phyloP scores from a whole-genome alignment of 1,139 yeast species.

The Candida sanyaensis region DNA sequence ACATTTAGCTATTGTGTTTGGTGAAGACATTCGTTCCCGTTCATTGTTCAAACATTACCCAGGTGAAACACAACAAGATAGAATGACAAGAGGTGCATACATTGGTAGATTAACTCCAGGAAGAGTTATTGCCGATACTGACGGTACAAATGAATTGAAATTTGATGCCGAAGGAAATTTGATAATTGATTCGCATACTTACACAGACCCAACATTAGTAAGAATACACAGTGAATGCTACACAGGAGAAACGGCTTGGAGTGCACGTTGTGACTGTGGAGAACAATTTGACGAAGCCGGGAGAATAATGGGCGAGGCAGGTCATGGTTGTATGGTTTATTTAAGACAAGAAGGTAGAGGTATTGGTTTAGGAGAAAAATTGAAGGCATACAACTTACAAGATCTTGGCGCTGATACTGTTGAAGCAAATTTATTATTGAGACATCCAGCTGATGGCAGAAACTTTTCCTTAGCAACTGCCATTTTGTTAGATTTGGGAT shows the following conservation, averaged over 20 bases:
- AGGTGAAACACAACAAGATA: constrained; percentile 82
- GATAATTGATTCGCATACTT: constrained; percentile 40
- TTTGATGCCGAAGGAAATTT: constrained; percentile 53
- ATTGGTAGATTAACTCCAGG: constrained; percentile 90
- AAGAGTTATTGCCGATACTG: constrained; percentile 66
- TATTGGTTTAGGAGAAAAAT: constrained; percentile 93
- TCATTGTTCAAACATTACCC: constrained; percentile 62
- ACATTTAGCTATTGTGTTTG: constrained; percentile 96
- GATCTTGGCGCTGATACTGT: constrained; percentile 99
- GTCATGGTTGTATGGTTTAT: constrained; percentile 93
- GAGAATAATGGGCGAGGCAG: constrained; percentile 79
- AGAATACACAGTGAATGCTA: constrained; percentile 97
- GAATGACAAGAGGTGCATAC: constrained; percentile 98
- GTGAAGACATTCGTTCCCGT: constrained; percentile 82
- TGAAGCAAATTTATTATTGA: constrained; percentile 86
- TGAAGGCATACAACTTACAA: constrained; percentile 95
- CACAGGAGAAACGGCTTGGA: constrained; percentile 99
- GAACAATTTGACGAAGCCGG: constrained; percentile 99
- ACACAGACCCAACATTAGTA: constrained; percentile 50
- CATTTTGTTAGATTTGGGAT: constrained; percentile 80
- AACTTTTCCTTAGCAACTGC: constrained; percentile 94
- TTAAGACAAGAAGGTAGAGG: constrained; percentile 98
- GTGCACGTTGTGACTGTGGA: constrained; percentile 98
- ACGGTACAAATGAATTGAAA: constrained; percentile 44
- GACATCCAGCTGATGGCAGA: constrained; percentile 97